These are phyloP conservation scores for Crithidia mellificae DNA, from an alignment of 208 protist species.

Conservation along the genomic window DNA sequence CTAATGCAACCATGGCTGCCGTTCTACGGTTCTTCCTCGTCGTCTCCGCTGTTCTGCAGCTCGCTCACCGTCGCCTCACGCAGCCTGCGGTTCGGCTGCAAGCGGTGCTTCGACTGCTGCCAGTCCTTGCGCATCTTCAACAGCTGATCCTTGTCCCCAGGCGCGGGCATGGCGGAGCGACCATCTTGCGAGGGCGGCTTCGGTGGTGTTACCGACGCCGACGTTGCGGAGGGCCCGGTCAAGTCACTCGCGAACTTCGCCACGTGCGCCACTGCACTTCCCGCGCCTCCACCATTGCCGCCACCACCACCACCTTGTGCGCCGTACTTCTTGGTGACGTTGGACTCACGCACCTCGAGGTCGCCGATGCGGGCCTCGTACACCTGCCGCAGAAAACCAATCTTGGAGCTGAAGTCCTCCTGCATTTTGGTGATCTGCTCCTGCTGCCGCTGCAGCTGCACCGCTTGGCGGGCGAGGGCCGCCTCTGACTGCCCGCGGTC, in stretches of 20 bases:
- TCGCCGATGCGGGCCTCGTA: slow-evolving; percentile 92
- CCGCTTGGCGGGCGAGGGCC: slow-evolving; percentile 49
- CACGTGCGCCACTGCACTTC: neutral
- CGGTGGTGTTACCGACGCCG: neutral
- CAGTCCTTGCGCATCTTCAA: slow-evolving; percentile 39
- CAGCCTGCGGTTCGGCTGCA: slow-evolving; percentile 34
- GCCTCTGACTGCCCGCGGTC: slow-evolving; percentile 50
- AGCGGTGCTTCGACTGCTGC: slow-evolving; percentile 27
- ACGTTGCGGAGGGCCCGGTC: neutral
- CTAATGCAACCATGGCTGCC: neutral
- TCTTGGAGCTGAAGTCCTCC: slow-evolving; percentile 84
- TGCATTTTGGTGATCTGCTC: slow-evolving; percentile 72
- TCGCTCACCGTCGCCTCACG: slow-evolving; percentile 31
- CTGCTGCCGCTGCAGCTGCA: slow-evolving; percentile 65
- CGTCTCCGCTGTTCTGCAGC: slow-evolving; percentile 17
- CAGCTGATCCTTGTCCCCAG: slow-evolving; percentile 29
- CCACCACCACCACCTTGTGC: neutral
- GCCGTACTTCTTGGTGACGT: slow-evolving; percentile 32
- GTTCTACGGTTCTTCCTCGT: slow-evolving; percentile 6
- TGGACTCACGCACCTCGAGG: slow-evolving; percentile 81
- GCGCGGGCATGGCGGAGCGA: neutral
- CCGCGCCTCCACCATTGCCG: too few relatives aligned
- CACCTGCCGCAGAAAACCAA: slow-evolving; percentile 86
- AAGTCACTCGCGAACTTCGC: neutral
- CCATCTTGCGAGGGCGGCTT: slow-evolving; percentile 6